phyloP scores from a whole-genome alignment of 2,329 filamentous ascomycete genomes.

The Thielaviopsis populi region DNA sequence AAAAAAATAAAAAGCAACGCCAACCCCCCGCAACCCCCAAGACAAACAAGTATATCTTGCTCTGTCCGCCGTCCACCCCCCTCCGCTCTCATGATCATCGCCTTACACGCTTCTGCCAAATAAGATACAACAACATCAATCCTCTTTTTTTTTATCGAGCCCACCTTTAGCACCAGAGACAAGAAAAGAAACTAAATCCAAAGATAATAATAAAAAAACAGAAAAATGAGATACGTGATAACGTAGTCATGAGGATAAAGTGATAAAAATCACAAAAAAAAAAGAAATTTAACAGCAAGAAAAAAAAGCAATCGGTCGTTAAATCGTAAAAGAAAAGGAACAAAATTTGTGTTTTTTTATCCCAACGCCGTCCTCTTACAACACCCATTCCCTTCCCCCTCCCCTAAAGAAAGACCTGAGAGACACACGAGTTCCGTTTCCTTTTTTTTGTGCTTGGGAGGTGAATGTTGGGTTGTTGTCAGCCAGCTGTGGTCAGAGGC shows the following conservation, averaged over 20 bases:
- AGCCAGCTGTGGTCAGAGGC: constrained; percentile 18
- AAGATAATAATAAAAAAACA: constrained; percentile 17
- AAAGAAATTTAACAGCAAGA: constrained; percentile 9
- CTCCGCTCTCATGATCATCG: not conserved
- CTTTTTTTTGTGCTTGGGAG: constrained; percentile 23
- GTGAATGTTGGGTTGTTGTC: constrained; percentile 25
- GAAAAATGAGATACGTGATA: constrained; percentile 15
- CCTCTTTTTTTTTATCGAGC: not conserved
- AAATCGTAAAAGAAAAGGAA: constrained; percentile 3
- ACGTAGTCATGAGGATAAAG: constrained; percentile 8
- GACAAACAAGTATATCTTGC: not conserved
- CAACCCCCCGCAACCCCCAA: not conserved
- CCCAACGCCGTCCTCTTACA: constrained; percentile 1
- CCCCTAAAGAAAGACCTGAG: constrained; percentile 5
- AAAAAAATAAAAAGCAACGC: not conserved
- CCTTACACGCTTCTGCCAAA: not conserved
- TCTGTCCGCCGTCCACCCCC: not conserved
- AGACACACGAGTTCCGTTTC: not conserved
- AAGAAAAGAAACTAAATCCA: constrained; percentile 1
- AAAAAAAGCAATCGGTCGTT: constrained; percentile 17
- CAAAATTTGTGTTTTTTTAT: not conserved
- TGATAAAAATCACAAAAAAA: constrained; percentile 17
- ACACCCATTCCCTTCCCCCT: constrained; percentile 1
- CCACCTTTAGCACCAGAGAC: not conserved
- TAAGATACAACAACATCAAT: not conserved